Conservation (phyloP, 179 eudicot species). For the Vitellaria paradoxa region DNA sequence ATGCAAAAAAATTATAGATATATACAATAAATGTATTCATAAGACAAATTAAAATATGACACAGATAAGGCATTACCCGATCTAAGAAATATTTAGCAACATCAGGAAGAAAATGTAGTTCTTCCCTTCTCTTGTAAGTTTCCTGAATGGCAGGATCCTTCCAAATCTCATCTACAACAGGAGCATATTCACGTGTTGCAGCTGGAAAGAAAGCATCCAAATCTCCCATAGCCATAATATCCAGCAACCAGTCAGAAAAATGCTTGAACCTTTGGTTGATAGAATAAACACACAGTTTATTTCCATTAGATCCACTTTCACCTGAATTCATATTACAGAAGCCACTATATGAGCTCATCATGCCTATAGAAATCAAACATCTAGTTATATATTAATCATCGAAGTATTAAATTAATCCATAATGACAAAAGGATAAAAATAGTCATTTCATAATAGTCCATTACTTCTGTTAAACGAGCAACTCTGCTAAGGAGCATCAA, state of each 20-base stretch:
- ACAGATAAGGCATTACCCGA: slow-evolving; percentile 39
- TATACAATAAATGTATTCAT: not conserved
- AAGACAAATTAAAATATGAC: not conserved
- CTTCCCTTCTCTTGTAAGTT: slow-evolving; percentile 67
- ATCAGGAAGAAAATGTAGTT: slow-evolving; percentile 56
- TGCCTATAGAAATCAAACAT: not conserved
- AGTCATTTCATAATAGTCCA: too few relatives aligned
- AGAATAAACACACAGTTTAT: slow-evolving; percentile 41
- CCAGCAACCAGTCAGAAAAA: slow-evolving; percentile 77
- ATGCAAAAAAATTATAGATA: not conserved
- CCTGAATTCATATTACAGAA: slow-evolving; percentile 28
- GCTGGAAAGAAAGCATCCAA: slow-evolving; percentile 66
- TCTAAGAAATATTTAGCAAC: slow-evolving; percentile 75
- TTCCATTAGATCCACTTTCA: slow-evolving; percentile 27
- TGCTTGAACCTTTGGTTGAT: slow-evolving; percentile 49
- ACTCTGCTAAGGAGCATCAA: too few relatives aligned
- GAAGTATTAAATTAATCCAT: not conserved
- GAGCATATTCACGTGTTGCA: slow-evolving; percentile 77
- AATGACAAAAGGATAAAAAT: too few relatives aligned
- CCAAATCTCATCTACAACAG: slow-evolving; percentile 71
- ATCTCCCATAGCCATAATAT: slow-evolving; percentile 59
- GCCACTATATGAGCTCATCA: not conserved
- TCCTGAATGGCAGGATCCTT: slow-evolving; percentile 78
- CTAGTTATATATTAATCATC: slow-evolving; percentile 5
- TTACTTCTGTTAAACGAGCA: too few relatives aligned